A percentile compares a stretch with the other conserved stretches of the same genome.
phyloP scores from a whole-genome alignment of 345 rosid species.

The Brassica napus region Da-Ae NC_063450.1:35448001-35448500 shows the following conservation, averaged over 20 bases:
- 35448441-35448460: conserved; percentile 44
- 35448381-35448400: conserved; percentile 90
- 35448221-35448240: conserved; percentile 83
- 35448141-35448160: neutral
- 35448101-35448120: conserved; percentile 80
- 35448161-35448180: conserved; percentile 4
- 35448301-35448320: neutral
- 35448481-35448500: neutral
- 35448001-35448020: neutral
- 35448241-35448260: conserved; percentile 65
- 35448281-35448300: too few species aligned
- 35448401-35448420: conserved; percentile 68
- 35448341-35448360: conserved; percentile 44
- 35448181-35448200: neutral
- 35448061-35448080: conserved; percentile 61
- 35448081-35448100: conserved; percentile 65
- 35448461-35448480: too few species aligned
- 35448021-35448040: conserved; percentile 67
- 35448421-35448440: conserved; percentile 62
- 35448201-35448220: conserved; percentile 71
- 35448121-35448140: conserved; percentile 62
- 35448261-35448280: neutral
- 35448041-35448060: conserved; percentile 75
- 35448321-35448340: neutral
- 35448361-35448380: conserved; percentile 85